A percentile compares a stretch with the other conserved stretches of the same genome.
These are phyloP conservation scores for Crepidotus variabilis DNA, from an alignment of 768 basidiomycete genomes.

Conservation along the genomic window DNA sequence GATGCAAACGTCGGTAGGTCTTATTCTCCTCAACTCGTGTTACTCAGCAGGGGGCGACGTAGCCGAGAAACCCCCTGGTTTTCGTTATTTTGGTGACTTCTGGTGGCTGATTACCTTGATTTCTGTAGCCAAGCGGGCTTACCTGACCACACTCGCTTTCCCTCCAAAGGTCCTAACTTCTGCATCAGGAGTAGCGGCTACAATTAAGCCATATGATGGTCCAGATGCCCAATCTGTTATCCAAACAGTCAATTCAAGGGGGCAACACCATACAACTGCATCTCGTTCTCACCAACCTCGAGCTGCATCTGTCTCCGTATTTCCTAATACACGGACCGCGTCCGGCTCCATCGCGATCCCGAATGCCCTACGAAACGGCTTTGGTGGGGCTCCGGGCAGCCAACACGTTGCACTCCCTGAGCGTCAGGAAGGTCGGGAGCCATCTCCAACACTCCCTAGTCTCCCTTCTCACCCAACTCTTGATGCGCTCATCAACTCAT, in stretches of 20 bases:
- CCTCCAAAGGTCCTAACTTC: constrained; percentile 71
- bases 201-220: constrained; percentile 90
- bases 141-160: constrained; percentile 83
- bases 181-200: constrained; percentile 46
- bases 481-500: constrained; percentile 79
- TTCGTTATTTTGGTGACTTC: constrained; percentile 4
- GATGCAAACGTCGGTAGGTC: constrained; percentile 86
- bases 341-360: constrained; percentile 35
- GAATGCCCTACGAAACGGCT: constrained; percentile 28
- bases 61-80: not conserved
- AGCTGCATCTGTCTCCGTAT: constrained; percentile 61
- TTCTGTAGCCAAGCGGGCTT: constrained; percentile 84
- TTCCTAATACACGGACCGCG: constrained; percentile 48
- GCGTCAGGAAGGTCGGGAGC: constrained; percentile 54
- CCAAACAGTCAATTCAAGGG: constrained; percentile 75
- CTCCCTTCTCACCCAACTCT: constrained; percentile 82
- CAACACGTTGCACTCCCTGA: constrained; percentile 54
- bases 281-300: constrained; percentile 73
- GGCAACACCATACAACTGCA: constrained; percentile 55
- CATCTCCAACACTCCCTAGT: constrained; percentile 78
- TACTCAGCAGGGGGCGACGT: not conserved
- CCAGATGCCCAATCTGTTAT: constrained; percentile 88
- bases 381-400: constrained; percentile 24
- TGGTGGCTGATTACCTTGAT: not conserved
- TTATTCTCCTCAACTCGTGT: not conserved